Evolutionary conservation across 805 yeast genomes (phyloP).

Genomic region (Yarrowia sp.): DNA sequence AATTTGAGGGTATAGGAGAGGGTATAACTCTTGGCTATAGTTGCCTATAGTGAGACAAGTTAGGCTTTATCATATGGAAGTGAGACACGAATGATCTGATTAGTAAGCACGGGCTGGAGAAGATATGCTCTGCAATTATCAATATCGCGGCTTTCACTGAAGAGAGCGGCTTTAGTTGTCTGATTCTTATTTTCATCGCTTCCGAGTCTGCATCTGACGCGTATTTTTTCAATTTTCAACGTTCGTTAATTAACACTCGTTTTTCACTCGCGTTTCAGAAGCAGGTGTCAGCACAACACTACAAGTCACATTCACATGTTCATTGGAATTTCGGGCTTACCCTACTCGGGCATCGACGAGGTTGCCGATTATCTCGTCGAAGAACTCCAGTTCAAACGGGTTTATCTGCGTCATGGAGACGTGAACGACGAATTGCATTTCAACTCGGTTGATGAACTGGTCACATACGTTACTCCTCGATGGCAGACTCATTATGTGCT

Average conservation of each 20-base stretch:
- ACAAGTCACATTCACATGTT: conserved; percentile 56
- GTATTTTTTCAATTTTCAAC: no score
- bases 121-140: no score
- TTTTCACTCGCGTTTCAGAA: conserved; percentile 25
- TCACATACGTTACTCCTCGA: conserved; percentile 66
- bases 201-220: no score
- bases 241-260: neutral
- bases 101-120: no score
- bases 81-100: neutral
- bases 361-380: conserved; percentile 62
- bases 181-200: neutral
- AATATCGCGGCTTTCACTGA: no score
- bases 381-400: conserved; percentile 59
- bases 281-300: conserved; percentile 8
- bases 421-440: conserved; percentile 50
- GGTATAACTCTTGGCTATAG: neutral
- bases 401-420: conserved; percentile 46
- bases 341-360: conserved; percentile 70
- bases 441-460: conserved; percentile 54
- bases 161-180: neutral
- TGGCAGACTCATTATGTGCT: conserved; percentile 73
- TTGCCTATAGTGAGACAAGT: neutral
- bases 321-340: conserved; percentile 75
- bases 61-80: conserved; percentile 1
- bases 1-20: neutral